phyloP scores from a whole-genome alignment of 371 early-diverging fungal species.

The Actinomortierella ambigua region DNA sequence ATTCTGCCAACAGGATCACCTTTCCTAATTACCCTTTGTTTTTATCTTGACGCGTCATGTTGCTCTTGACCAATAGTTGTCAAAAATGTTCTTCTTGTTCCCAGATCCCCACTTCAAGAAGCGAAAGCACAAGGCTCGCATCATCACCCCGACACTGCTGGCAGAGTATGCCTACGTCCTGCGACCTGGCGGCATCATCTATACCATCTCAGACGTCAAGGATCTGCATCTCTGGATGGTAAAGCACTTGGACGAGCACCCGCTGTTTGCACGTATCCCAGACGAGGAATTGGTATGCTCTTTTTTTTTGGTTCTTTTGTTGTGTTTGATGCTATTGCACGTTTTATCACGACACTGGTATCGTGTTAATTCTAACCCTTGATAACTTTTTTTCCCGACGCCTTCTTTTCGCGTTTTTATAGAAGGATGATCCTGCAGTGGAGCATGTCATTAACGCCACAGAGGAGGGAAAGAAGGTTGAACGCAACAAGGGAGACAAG shows the following conservation, averaged over 20 bases:
- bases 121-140: constrained; percentile 98
- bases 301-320: not conserved
- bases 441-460: constrained; percentile 85
- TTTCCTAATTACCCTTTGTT: not conserved
- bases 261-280: constrained; percentile 87
- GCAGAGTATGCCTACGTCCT: constrained; percentile 96
- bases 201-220: constrained; percentile 95
- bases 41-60: no score
- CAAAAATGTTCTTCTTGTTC: constrained; percentile 98
- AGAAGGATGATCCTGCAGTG: constrained; percentile 86
- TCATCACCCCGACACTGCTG: constrained; percentile 90
- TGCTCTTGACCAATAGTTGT: constrained; percentile 70
- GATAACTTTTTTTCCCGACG: constrained; percentile 1
- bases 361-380: no score
- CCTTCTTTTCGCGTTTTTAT: constrained; percentile 6
- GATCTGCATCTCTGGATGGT: constrained; percentile 97
- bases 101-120: constrained; percentile 99
- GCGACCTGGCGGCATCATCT: constrained; percentile 88
- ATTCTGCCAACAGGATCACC: no score
- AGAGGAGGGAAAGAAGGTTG: constrained; percentile 98
- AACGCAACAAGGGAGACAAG: constrained; percentile 92
- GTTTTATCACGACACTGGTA: constrained; percentile 2
- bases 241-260: constrained; percentile 91
- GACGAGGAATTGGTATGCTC: constrained; percentile 77
- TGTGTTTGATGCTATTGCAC: constrained; percentile 17